Conservation (phyloP, 2,329 filamentous ascomycete species). For the Xylaria multiplex region DNA sequence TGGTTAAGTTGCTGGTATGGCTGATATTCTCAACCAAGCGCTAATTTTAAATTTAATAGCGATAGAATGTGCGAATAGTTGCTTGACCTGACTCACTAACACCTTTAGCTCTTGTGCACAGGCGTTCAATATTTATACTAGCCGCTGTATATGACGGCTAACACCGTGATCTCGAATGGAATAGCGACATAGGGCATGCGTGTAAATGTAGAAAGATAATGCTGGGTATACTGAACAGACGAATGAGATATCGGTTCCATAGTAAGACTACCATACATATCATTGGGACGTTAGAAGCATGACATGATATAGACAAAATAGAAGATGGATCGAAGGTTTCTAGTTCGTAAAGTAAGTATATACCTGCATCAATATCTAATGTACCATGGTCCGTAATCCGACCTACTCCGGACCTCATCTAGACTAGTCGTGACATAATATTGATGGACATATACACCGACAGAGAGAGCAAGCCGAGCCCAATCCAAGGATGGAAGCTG, state of each 20-base stretch:
- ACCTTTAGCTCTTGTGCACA: not conserved
- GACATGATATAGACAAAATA: conserved; percentile 11
- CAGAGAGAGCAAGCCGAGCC: conserved; percentile 37
- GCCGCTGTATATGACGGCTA: no score
- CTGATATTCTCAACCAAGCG: not conserved
- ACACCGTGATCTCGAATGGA: not conserved
- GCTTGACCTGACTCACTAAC: not conserved
- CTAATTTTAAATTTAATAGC: not conserved
- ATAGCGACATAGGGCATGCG: not conserved
- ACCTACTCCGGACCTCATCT: conserved; percentile 38
- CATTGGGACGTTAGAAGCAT: not conserved
- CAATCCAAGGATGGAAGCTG: conserved; percentile 38
- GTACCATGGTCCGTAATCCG: conserved; percentile 39
- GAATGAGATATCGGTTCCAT: no score
- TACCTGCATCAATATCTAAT: conserved; percentile 46
- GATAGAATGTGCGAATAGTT: not conserved
- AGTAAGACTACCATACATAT: not conserved
- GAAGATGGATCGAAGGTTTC: conserved; percentile 14
- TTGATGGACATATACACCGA: conserved; percentile 41
- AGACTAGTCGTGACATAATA: conserved; percentile 40
- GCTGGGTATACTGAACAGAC: not conserved
- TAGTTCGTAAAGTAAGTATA: conserved; percentile 38
- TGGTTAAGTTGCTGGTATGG: no score
- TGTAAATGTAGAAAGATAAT: not conserved
- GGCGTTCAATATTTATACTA: no score